Conservation (phyloP, 2,329 filamentous ascomycete species). For the Westerdykella sp. region DNA sequence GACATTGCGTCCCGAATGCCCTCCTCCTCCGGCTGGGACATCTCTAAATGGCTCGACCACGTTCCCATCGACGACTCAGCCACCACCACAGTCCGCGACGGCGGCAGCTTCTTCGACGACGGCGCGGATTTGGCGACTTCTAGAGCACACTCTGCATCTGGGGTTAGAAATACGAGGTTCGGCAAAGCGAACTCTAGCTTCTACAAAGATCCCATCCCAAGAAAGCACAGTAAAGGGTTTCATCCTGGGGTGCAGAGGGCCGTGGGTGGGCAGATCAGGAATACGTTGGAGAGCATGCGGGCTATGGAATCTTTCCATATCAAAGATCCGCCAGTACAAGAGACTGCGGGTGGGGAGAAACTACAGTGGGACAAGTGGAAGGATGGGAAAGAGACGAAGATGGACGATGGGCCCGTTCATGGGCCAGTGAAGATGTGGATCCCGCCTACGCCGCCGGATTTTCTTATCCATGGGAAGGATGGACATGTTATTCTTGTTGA, state of each 20-base stretch:
- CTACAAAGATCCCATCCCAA: constrained; percentile 6
- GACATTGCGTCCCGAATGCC: constrained; percentile 15
- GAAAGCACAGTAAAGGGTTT: background rate
- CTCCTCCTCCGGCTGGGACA: constrained; percentile 2
- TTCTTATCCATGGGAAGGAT: constrained; percentile 19
- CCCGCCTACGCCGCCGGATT: constrained; percentile 16
- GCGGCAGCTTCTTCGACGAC: constrained; percentile 26
- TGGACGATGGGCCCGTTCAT: constrained; percentile 4
- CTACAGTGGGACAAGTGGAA: constrained; percentile 3
- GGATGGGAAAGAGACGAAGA: constrained; percentile 1
- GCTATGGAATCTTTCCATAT: constrained; percentile 1
- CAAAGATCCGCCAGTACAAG: no score
- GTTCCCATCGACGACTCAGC: constrained; percentile 1
- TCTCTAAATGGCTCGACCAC: constrained; percentile 10
- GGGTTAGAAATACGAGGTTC: constrained; percentile 3
- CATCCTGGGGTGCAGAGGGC: constrained; percentile 14
- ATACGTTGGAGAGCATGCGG: constrained; percentile 11
- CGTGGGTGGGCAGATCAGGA: constrained; percentile 17
- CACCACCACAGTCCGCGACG: constrained; percentile 12
- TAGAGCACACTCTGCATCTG: constrained; percentile 1
- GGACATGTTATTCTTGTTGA: constrained; percentile 26
- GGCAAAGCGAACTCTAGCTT: constrained; percentile 10
- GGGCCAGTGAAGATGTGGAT: constrained; percentile 11
- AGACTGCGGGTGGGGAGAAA: constrained; percentile 6
- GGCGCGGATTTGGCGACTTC: constrained; percentile 13